Evolutionary conservation across 306 rosid species (phyloP).

Genomic region (Prunus dulcis): DNA sequence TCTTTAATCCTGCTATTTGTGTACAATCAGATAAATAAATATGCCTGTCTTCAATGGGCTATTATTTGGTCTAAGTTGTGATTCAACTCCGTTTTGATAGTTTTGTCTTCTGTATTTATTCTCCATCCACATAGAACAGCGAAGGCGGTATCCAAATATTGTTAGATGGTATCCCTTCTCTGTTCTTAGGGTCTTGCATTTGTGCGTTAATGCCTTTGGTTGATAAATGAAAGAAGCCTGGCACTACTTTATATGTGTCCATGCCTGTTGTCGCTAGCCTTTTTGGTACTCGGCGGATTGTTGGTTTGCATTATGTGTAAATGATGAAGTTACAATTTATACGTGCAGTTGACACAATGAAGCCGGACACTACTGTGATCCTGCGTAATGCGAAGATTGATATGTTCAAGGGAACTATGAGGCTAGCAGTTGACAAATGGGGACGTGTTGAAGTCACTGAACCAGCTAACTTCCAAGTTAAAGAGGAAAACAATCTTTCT

Average conservation of each 20-base stretch:
- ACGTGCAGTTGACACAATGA: conserved; percentile 69
- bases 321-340: background rate
- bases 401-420: conserved; percentile 96
- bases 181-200: too few relatives aligned
- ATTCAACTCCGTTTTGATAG: too few relatives aligned
- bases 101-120: too few relatives aligned
- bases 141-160: too few relatives aligned
- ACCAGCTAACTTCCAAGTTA: conserved; percentile 66
- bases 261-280: too few relatives aligned
- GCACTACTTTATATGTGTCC: too few relatives aligned
- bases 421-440: conserved; percentile 89
- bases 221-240: too few relatives aligned
- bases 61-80: too few relatives aligned
- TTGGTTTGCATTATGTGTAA: background rate
- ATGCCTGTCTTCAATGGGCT: too few relatives aligned
- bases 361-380: conserved; percentile 48
- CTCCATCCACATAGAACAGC: too few relatives aligned
- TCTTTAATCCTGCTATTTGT: background rate
- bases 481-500: conserved; percentile 83
- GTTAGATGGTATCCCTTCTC: too few relatives aligned
- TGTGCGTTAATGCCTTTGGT: too few relatives aligned
- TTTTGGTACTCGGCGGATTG: background rate
- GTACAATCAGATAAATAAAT: background rate
- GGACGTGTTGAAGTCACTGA: conserved; percentile 75
- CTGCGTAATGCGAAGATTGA: conserved; percentile 88